Base-by-base conservation (phyloP, 2,329 filamentous ascomycete species). In the Grosmannia clavigera region DNA sequence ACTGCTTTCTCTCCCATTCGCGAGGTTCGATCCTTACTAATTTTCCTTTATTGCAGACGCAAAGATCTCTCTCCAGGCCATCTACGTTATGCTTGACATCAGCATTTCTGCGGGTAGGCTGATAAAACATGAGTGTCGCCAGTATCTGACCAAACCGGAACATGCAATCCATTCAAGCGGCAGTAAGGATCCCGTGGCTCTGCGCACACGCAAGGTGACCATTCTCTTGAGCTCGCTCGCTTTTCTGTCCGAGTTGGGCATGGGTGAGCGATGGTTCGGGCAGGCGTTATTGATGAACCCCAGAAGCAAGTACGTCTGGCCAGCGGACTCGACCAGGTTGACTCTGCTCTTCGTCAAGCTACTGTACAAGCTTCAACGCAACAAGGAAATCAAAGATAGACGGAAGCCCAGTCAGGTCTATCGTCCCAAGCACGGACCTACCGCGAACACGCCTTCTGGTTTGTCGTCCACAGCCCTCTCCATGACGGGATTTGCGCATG, bases 251-350 rank as follows among this genome's bases (percentile, higher is more conserved):
- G 43, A 50, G 1, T 22, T 40, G 25, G 60, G 63, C 12, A 56
- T 61, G n/a, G 64, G 64, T 11, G 60, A 50, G 52, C 57, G 53
- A 5, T 64, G 57, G 58, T 65, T 64, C 46, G 62, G 61, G 3
- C 54, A 35, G 6, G 9, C 27, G 19, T 22, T 55, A 12, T 3
- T 27, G 0, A 5, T 52, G 2, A 35, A 35, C 27, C 54, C 58
- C 2, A 43, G 22, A 16, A 63, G 62, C 60, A 40, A 33, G 25
- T 55, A 59, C 25, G 25, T 61, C 22, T 65, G 64, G 64, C 64
- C 64, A 0, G 58, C 62, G 25, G 61, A 65, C 14, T 65, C 64
- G 33, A 65, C 64, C 0, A 51, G 25, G 46, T 59, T 65, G 40
- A 56, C 53, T 2, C 59, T 65, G 7, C 16, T 60, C 6, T 63